These are phyloP conservation scores for Kockiozyma suomiensis DNA, from an alignment of 805 yeast species.

Conservation along the genomic window DNA sequence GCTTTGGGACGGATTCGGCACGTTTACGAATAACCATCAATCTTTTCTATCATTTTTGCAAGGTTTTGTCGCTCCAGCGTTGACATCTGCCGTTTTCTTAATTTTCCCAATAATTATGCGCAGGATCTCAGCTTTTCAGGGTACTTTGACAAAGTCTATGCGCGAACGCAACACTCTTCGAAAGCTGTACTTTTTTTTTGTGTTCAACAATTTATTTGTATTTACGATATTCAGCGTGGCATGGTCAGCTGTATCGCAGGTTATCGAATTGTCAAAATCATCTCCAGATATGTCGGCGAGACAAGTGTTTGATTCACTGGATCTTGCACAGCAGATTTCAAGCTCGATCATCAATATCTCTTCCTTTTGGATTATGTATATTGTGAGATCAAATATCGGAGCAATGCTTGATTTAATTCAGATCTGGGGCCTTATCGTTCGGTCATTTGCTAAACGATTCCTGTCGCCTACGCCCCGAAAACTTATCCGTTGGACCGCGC, in stretches of 20 bases:
- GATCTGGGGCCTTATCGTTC: conserved; percentile 36
- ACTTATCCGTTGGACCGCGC: conserved; percentile 39
- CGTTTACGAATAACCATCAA: conserved; percentile 37
- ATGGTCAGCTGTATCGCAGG: conserved; percentile 44
- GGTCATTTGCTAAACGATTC: conserved; percentile 36
- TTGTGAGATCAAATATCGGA: conserved; percentile 41
- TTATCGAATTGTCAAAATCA: conserved; percentile 33
- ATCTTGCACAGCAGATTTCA: conserved; percentile 42
- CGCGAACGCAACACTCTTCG: conserved; percentile 45
- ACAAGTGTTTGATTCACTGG: conserved; percentile 39
- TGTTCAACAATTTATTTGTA: conserved; percentile 45
- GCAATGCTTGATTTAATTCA: conserved; percentile 41
- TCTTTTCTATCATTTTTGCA: conserved; percentile 43
- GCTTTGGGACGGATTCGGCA: conserved; percentile 44
- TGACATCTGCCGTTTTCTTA: conserved; percentile 43
- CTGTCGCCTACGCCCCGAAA: conserved; percentile 42
- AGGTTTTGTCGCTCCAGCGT: conserved; percentile 45
- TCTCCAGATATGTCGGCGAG: conserved; percentile 30
- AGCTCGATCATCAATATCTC: conserved; percentile 45
- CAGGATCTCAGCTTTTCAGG: conserved; percentile 45
- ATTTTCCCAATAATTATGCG: conserved; percentile 44
- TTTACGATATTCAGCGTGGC: conserved; percentile 46
- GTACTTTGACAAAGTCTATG: conserved; percentile 43
- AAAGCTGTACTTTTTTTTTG: conserved; percentile 45
- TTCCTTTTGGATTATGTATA: conserved; percentile 48